Evolutionary conservation across 1,139 yeast genomes (phyloP), one percentile per base, ranked within the genome.

Genomic region (Candida pseudoviswanathii): DNA sequence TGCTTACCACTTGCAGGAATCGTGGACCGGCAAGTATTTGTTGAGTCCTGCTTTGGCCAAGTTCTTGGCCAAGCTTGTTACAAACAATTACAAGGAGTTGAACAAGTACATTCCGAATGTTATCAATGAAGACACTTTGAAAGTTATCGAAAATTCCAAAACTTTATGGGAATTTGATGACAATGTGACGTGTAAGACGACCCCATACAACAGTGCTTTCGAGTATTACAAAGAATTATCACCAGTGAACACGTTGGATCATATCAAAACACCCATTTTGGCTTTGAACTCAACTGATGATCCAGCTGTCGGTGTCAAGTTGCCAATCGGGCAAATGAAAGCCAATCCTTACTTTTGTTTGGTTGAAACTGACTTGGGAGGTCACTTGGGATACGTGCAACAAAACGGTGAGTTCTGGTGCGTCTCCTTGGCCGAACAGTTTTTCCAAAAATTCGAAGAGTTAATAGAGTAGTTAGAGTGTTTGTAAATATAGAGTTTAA

Each of bases 251-350:
- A 73, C 85, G 48, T 63, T 89, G 29, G 67, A 72, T 25, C 65
- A 75, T 34, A 80, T 90, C 49, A 71, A 78, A 40, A 81, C 86
- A 1, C 97, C 97, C 24, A 70, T 84, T 5, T 67, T 92, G 47
- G 78, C 85, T 22, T 70, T 92, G 43, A 84, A 84, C 61, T 77
- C 97, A 1, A 66, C 75, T 24, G 97, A 92, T 64, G 98, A 92
- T 63, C 97, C 97, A 4, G 83, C 94, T 31, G 84, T 85, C 27
- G 85, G 90, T 11, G 73, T 77, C 5, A 60, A 63, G 45, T 62
- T 72, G 42, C 79, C 79, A 1, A 47, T 55, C 11, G 54, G 58
- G 45, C 65, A 65, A 43, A 62, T 67, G 40, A 49, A 55, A 36
- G 50, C 55, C 16, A 74, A 72, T 52, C 75, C 77, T 5, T 55